Evolutionary conservation across 495 filamentous ascomycete species (phyloP), one percentile per base, ranked within the genome.

Genomic region (Neurospora sp.): DNA sequence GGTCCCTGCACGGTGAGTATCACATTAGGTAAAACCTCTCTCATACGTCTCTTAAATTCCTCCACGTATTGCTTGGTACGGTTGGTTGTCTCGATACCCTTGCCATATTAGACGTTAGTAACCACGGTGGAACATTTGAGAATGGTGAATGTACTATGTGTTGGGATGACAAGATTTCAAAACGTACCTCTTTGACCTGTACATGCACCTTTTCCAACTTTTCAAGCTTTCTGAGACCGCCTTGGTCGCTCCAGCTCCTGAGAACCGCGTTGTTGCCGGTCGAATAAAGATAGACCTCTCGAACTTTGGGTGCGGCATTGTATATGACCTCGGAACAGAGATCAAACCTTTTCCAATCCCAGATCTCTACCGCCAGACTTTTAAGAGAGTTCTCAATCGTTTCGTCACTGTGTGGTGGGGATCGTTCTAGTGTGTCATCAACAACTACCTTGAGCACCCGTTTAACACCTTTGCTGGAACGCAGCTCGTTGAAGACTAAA

Each of bases 311-410:
- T 5, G 78, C 79, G 5, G 76, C 79, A n/a, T 73, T 77, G 12
- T 69, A 70, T 16, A 85, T 79, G 11, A 78, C 77, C 16, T 84
- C 77, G 11, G 70, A 77, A 46, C 81, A 81, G 3, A 85, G 46
- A 42, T 85, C 83, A 9, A 71, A 12, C 77, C 80, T 82, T 39
- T 78, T 77, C 83, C 82, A 85, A 70, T 85, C 82, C 78, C 80
- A 81, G 20, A 77, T 76, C 31, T 82, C 78, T 4, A 83, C 77
- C 39, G 75, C 77, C 8, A 82, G 72, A 0, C 73, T 73, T n/a
- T 73, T 83, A 75, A n/a, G 77, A 75, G 27, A 31, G 27, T 16
- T 76, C 70, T 69, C 81, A 49, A 85, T 84, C 0, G 75, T 73
- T 38, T 82, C 79, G 44, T 85, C 82, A 39, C 80, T 81, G 39